phyloP scores from a whole-genome alignment of 495 filamentous ascomycete genomes.

The Oleoguttula mirabilis region DNA sequence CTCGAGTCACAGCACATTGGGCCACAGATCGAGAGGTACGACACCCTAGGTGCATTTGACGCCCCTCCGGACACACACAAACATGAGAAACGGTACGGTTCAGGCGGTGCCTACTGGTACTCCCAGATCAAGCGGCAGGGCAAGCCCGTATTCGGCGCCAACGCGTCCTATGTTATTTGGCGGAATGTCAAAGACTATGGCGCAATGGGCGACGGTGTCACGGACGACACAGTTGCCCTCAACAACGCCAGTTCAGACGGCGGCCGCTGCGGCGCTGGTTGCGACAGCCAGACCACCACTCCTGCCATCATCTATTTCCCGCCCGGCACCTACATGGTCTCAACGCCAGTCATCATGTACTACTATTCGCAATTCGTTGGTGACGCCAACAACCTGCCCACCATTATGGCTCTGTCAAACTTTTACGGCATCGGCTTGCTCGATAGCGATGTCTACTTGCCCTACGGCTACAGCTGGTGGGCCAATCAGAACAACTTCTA shows the following conservation, averaged over 20 bases:
- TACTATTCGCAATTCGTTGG: slow-evolving; percentile 35
- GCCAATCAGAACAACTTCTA: slow-evolving; percentile 33
- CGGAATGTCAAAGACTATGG: slow-evolving; percentile 67
- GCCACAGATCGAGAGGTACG: slow-evolving; percentile 1
- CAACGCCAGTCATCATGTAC: slow-evolving; percentile 21
- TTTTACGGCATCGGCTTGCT: slow-evolving; percentile 29
- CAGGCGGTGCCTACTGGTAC: slow-evolving; percentile 14
- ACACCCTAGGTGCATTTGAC: background rate
- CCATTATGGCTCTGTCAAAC: slow-evolving; percentile 28
- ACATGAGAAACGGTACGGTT: slow-evolving; percentile 14
- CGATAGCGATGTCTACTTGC: slow-evolving; percentile 33
- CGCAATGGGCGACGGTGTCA: slow-evolving; percentile 53
- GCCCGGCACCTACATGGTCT: slow-evolving; percentile 26
- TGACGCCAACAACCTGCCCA: slow-evolving; percentile 27
- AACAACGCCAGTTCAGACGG: slow-evolving; percentile 70
- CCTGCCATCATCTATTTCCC: slow-evolving; percentile 31
- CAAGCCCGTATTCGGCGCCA: slow-evolving; percentile 21
- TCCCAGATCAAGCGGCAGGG: slow-evolving; percentile 21
- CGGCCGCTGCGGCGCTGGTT: slow-evolving; percentile 62
- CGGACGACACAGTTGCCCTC: slow-evolving; percentile 83
- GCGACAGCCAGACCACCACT: slow-evolving; percentile 68
- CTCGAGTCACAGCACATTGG: slow-evolving; percentile 1
- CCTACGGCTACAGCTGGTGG: slow-evolving; percentile 23
- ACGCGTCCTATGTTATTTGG: slow-evolving; percentile 54
- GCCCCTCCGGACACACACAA: slow-evolving; percentile 6